A percentile compares a stretch with the other conserved stretches of the same genome.
phyloP scores from a whole-genome alignment of 257 asterid species.

The Nicotiana tabacum region DNA sequence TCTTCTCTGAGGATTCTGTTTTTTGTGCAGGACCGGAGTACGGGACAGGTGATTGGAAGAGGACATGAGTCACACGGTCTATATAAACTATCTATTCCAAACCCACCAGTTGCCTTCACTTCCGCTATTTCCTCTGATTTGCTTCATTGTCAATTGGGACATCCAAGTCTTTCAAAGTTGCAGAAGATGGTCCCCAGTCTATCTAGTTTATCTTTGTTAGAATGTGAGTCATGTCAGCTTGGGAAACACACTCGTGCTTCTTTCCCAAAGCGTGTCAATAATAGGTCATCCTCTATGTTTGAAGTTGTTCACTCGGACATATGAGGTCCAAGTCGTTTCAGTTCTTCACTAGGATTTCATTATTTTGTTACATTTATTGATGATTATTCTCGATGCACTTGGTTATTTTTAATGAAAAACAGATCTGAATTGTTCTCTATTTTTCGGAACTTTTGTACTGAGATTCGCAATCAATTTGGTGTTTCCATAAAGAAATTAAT shows the following conservation, averaged over 20 bases:
- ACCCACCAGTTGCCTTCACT: too few relatives aligned
- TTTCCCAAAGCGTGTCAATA: neutral
- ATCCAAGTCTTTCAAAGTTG: neutral
- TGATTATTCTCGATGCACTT: neutral
- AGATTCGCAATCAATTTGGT: neutral
- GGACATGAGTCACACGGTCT: too few relatives aligned
- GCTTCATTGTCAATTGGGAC: too few relatives aligned
- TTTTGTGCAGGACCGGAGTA: too few relatives aligned
- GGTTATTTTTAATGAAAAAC: neutral
- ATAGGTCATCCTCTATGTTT: neutral
- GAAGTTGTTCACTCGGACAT: neutral
- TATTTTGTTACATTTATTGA: neutral
- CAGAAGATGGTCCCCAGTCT: neutral
- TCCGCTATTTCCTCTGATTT: too few relatives aligned
- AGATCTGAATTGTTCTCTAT: neutral
- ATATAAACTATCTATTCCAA: too few relatives aligned
- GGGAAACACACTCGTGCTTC: neutral
- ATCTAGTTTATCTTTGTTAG: neutral
- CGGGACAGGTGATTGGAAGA: too few relatives aligned
- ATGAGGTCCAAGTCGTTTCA: neutral
- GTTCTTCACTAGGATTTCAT: neutral
- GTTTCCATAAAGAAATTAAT: neutral
- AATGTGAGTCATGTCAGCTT: neutral
- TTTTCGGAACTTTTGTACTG: neutral
- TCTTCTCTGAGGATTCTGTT: too few relatives aligned